Percentiles rank a stretch among this genome's conserved stretches.
Evolutionary conservation across 495 filamentous ascomycete species (phyloP).

Genomic region (Tuber brumale): DNA sequence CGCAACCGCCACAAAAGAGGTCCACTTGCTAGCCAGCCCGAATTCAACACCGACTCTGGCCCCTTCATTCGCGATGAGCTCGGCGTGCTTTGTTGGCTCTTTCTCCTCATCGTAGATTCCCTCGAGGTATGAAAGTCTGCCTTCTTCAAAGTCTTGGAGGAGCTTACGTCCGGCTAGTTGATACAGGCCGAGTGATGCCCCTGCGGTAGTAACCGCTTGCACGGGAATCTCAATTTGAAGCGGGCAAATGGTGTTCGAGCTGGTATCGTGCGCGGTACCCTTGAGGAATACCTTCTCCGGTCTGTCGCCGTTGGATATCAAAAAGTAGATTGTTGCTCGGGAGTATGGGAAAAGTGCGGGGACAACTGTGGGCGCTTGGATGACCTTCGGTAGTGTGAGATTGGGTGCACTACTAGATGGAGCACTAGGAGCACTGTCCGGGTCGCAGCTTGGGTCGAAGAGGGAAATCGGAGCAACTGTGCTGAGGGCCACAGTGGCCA

Average conservation of each 20-base stretch:
- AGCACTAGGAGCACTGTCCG: constrained; percentile 45
- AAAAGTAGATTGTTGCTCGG: constrained; percentile 57
- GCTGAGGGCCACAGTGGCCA: not conserved
- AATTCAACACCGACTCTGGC: constrained; percentile 57
- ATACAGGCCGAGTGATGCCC: constrained; percentile 48
- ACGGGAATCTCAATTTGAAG: constrained; percentile 59
- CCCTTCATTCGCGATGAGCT: constrained; percentile 57
- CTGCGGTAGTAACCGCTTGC: constrained; percentile 45
- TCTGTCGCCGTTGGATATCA: constrained; percentile 47
- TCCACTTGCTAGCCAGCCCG: constrained; percentile 62
- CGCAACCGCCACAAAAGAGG: constrained; percentile 63
- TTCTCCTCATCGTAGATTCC: constrained; percentile 34
- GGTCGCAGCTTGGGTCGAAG: constrained; percentile 46
- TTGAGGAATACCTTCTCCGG: constrained; percentile 55
- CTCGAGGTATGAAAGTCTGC: constrained; percentile 57
- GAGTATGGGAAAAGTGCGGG: constrained; percentile 60
- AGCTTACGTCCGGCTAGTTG: constrained; percentile 64
- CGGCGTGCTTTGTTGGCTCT: constrained; percentile 49
- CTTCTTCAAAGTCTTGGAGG: constrained; percentile 61
- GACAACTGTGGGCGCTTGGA: constrained; percentile 58
- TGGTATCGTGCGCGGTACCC: constrained; percentile 43
- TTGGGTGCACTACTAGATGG: constrained; percentile 44
- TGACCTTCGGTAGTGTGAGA: constrained; percentile 49
- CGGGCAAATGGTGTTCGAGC: constrained; percentile 49
- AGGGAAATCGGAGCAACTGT: constrained; percentile 45